Conservation (phyloP, 2,329 filamentous ascomycete species). For the Botrytis fabae region DNA sequence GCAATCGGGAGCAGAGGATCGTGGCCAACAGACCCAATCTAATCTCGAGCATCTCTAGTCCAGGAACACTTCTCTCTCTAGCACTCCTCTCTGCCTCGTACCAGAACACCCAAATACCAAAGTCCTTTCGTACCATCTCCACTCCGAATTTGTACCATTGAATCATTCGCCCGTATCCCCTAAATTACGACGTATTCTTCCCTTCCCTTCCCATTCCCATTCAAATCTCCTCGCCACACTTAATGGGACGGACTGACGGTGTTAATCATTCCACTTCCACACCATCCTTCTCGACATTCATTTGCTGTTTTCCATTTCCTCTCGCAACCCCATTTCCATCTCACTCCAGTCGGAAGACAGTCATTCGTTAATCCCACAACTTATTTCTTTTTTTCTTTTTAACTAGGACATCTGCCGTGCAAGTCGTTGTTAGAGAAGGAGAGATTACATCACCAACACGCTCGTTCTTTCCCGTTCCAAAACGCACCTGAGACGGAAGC, state of each 20-base stretch:
- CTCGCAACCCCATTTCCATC: background rate
- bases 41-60: slow-evolving; percentile 6
- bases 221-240: slow-evolving; percentile 16
- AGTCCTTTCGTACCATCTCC: background rate
- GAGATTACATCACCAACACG: background rate
- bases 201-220: background rate
- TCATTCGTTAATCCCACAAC: slow-evolving; percentile 10
- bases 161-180: slow-evolving; percentile 11
- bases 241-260: background rate
- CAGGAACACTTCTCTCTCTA: background rate
- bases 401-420: slow-evolving; percentile 8
- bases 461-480: slow-evolving; percentile 15
- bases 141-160: background rate
- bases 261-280: background rate
- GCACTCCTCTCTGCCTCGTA: background rate
- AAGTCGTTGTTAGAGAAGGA: slow-evolving; percentile 7
- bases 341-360: background rate
- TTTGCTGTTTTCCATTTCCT: background rate
- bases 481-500: slow-evolving; percentile 6
- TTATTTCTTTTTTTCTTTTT: background rate
- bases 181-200: slow-evolving; percentile 5
- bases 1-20: background rate
- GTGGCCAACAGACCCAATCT: background rate
- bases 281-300: background rate
- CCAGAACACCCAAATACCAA: background rate